Conservation (phyloP, 306 rosid species). For the Citrullus amarus region DNA sequence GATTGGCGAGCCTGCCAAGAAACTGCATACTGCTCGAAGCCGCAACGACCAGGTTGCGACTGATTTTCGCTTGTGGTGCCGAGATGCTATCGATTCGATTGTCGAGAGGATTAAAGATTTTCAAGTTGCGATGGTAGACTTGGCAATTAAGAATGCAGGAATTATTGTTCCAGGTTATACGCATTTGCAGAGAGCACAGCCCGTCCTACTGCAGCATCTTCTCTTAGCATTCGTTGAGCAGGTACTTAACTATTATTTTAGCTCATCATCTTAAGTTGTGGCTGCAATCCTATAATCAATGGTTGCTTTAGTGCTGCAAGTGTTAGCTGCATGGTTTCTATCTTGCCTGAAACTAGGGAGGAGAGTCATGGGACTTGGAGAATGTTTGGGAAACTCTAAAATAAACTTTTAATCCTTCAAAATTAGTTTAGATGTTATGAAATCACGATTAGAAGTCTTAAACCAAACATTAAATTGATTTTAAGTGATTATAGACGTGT, state of each 20-base stretch:
- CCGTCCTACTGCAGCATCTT: slow-evolving; percentile 74
- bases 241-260: slow-evolving; percentile 27
- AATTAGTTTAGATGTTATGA: not conserved
- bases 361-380: not conserved
- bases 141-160: slow-evolving; percentile 55
- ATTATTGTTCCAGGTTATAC: slow-evolving; percentile 91
- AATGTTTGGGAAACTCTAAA: no score
- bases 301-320: not conserved
- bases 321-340: not conserved
- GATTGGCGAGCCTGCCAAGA: slow-evolving; percentile 94
- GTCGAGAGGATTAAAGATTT: slow-evolving; percentile 33
- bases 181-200: slow-evolving; percentile 89
- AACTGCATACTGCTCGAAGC: slow-evolving; percentile 88
- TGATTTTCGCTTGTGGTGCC: slow-evolving; percentile 79
- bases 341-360: not conserved
- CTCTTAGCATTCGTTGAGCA: slow-evolving; percentile 83
- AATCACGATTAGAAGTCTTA: not conserved
- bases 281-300: not conserved
- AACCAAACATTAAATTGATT: not conserved
- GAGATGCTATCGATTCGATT: slow-evolving; percentile 71
- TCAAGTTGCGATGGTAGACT: slow-evolving; percentile 52
- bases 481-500: not conserved
- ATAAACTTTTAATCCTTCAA: no score
- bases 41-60: slow-evolving; percentile 77
- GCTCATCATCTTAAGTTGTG: not conserved